Evolutionary conservation across 2,329 filamentous ascomycete genomes (phyloP), one percentile per base, ranked within the genome.

Genomic region (Seiridium cupressi): DNA sequence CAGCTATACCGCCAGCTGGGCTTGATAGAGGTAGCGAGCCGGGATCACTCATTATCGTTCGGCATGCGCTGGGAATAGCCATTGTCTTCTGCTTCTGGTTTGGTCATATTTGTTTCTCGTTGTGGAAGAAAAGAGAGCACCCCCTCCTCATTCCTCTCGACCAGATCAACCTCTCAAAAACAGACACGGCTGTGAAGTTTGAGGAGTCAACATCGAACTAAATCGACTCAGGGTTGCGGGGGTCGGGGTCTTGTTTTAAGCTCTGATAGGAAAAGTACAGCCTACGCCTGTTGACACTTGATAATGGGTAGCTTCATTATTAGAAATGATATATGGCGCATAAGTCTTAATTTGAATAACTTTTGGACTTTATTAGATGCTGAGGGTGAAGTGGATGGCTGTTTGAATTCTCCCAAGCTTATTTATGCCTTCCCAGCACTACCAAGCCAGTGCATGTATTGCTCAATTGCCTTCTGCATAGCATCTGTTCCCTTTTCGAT

Each of bases 381-480:
- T 26, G 18, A 26, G 18, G 18, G 18, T 26, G 18, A 26, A 26
- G 18, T 26, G 18, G 18, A 26, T 26, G 18, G 18, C 18, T 26
- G 18, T 26, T 26, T 26, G 18, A 26, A 26, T 26, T 26, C 18
- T 26, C 18, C 18, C 18, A 26, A 26, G 18, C 38, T 49, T 31
- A 32, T 26, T 26, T 60, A 68, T 2, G 77, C 78, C 68, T 79
- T 81, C 7, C 79, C 79, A 4, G 78, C 77, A 57, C 77, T 79
- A 2, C 79, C 77, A 13, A 81, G 67, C 75, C 71, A 74, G 44
- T 72, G 68, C 75, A 79, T 79, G 60, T 81, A 81, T 63, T 73
- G 63, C 70, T 82, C 79, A 51, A 81, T 78, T 5, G 77, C 79
- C 60, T 74, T 70, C 69, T 82, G 79, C 79, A 82, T 82, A 11